Evolutionary conservation across 148 eudicot species (phyloP), one percentile per base, ranked within the genome.

Genomic region (Rheum nobile): DNA sequence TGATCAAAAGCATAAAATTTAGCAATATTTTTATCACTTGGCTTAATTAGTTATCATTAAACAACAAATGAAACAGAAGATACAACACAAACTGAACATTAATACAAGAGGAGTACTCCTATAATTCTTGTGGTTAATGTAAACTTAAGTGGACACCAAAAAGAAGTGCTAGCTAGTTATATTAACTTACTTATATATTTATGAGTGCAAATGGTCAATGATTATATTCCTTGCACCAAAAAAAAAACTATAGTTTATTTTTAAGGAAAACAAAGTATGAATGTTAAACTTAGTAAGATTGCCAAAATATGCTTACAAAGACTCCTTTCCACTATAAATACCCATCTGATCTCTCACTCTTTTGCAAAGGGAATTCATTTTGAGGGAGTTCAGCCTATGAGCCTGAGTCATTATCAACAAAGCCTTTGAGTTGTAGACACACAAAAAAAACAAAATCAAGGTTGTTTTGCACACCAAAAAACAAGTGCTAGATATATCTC

Each of bases 391-490:
- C 14, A 43, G 10, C 34, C 32, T 21, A 37, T 39, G 46, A 24
- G 46, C 42, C 13, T 26, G 8, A 71, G 73, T 71, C 73, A 39
- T 21, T 71, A 24, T 71, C 73, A 71, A 39, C 71, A 34, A 67
- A 38, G 22, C 41, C 42, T 16, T 67, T n/a, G 34, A 34, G 7
- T 37, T n/a, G 42, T 6, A 12, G 16, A 67, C n/a, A 32, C 17
- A 37, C 73, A 35, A 68, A 39, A 68, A 11, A 68, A 28, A 44
- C 4, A 32, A 26, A 6, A 26, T 24, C 42, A 37, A 29, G 4
- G 19, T 19, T 39, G 16, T 65, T 71, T 42, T 21, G 32, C 28
- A 29, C 29, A 24, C 41, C 47, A 31, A 71, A 41, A 41, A 41
- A 9, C 0, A 41, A n/a, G n/a, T n/a, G n/a, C n/a, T n/a, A n/a